Conservation (phyloP, 2,329 filamentous ascomycete species). For the Trichoderma oligosporum region DNA sequence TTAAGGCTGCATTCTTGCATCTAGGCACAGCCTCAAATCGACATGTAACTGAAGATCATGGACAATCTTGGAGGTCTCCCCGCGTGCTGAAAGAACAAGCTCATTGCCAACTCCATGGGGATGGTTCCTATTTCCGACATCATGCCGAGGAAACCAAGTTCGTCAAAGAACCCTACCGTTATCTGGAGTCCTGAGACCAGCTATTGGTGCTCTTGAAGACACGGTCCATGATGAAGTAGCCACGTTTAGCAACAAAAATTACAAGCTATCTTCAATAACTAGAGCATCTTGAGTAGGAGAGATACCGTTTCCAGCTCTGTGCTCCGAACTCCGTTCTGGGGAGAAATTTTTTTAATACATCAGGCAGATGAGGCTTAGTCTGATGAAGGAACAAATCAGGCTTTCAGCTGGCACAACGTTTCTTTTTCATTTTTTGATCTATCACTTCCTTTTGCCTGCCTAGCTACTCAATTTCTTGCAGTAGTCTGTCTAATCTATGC, state of each 20-base stretch:
- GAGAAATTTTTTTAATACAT: too few species aligned
- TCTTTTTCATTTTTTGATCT: neutral
- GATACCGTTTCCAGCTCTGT: neutral
- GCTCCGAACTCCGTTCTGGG: neutral
- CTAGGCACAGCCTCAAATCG: neutral
- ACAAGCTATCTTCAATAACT: neutral
- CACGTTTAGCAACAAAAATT: neutral
- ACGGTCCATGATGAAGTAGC: neutral
- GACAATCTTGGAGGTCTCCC: neutral
- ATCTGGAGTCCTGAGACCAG: too few species aligned
- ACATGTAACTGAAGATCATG: neutral
- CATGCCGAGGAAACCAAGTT: constrained; percentile 1
- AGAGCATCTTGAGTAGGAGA: too few species aligned
- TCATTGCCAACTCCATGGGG: neutral
- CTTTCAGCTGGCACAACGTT: neutral
- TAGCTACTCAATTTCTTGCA: constrained; percentile 17
- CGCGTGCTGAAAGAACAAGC: constrained; percentile 3
- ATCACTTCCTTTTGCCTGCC: neutral
- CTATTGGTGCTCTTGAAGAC: neutral
- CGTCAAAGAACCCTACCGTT: neutral
- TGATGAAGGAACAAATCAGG: neutral
- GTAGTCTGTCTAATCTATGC: constrained; percentile 15
- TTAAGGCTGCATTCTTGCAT: neutral
- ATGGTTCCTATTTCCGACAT: neutral
- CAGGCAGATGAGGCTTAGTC: neutral